Evolutionary conservation across 2,329 filamentous ascomycete genomes (phyloP).

Genomic region (Hypomyces perniciosus): DNA sequence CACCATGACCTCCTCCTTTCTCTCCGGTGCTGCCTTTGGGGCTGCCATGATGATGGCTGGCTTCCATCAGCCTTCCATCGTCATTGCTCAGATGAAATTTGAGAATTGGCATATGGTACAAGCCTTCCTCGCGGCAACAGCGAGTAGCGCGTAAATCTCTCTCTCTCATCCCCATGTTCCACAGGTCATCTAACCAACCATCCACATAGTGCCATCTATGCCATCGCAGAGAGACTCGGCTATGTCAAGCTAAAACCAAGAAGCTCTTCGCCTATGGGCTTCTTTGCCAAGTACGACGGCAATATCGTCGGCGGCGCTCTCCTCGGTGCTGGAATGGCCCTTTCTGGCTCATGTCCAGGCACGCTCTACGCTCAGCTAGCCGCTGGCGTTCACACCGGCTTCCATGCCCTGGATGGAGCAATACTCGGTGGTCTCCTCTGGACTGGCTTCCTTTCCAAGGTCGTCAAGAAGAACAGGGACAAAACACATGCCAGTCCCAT

Average conservation of each 20-base stretch:
- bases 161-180: not conserved
- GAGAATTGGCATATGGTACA: constrained; percentile 61
- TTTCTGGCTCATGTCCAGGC: constrained; percentile 60
- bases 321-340: constrained; percentile 59
- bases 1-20: constrained; percentile 26
- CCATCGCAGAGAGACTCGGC: constrained; percentile 37
- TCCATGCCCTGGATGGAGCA: constrained; percentile 48
- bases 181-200: too few relatives aligned
- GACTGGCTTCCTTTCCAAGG: constrained; percentile 37
- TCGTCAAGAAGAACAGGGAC: constrained; percentile 25
- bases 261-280: constrained; percentile 43
- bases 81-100: constrained; percentile 55
- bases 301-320: constrained; percentile 59
- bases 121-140: constrained; percentile 57
- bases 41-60: constrained; percentile 55
- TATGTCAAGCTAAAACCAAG: constrained; percentile 42
- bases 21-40: constrained; percentile 55
- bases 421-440: constrained; percentile 50
- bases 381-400: constrained; percentile 44
- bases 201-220: constrained; percentile 37
- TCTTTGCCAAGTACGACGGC: constrained; percentile 53
- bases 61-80: constrained; percentile 53
- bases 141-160: constrained; percentile 52
- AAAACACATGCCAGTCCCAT: constrained; percentile 21
- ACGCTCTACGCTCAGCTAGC: constrained; percentile 58